Evolutionary conservation across 2,329 filamentous ascomycete genomes (phyloP).

Genomic region (Ascochyta clinopodiicola): DNA sequence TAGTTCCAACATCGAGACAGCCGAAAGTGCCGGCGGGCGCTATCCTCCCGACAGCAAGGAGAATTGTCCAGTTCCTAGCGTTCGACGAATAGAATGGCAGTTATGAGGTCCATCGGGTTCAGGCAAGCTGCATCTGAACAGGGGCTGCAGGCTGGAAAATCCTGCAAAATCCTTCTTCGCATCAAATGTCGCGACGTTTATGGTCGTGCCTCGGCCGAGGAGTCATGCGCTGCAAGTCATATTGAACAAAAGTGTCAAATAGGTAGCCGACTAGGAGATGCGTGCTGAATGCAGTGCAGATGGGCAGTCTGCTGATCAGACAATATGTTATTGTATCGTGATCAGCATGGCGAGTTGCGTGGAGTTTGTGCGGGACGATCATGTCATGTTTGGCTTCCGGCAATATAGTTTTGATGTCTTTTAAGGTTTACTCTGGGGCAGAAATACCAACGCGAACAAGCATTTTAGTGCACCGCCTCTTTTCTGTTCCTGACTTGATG

Average conservation of each 20-base stretch:
- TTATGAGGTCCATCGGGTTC: not conserved
- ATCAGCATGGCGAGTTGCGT: constrained; percentile 3
- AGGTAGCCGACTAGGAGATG: not conserved
- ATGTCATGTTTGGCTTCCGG: not conserved
- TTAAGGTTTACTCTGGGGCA: not conserved
- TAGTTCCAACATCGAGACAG: not conserved
- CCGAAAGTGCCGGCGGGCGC: constrained; percentile 1
- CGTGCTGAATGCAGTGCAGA: constrained; percentile 3
- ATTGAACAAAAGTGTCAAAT: not conserved
- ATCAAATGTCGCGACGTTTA: not conserved
- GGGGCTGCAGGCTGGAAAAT: not conserved
- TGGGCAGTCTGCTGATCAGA: constrained; percentile 2
- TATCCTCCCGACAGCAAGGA: constrained; percentile 10
- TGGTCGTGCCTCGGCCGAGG: not conserved
- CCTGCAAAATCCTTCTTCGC: constrained; percentile 10
- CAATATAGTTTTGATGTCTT: not conserved
- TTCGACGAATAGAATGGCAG: not conserved
- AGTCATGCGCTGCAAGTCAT: not conserved
- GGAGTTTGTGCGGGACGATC: not conserved
- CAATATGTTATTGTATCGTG: constrained; percentile 1
- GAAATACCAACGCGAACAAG: not conserved
- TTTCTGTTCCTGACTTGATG: not conserved
- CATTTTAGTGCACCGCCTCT: constrained; percentile 1
- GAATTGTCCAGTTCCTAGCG: not conserved
- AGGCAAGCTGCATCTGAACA: constrained; percentile 1